These are phyloP conservation scores for Tricholoma furcatifolium DNA, from an alignment of 768 basidiomycete genomes.

Conservation along the genomic window DNA sequence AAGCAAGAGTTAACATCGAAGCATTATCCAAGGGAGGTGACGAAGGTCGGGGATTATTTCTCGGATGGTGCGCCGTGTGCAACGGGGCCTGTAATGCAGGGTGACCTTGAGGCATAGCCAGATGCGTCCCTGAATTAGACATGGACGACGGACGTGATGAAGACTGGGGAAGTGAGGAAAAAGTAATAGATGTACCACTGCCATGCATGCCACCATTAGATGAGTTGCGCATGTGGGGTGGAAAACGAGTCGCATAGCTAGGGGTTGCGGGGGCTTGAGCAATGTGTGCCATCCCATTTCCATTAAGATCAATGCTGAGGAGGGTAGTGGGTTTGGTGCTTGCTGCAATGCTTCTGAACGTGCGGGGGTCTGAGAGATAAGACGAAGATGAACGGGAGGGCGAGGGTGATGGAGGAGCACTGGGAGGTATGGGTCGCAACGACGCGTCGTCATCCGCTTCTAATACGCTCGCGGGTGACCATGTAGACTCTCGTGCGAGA, in stretches of 20 bases:
- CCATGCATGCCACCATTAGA: slow-evolving; percentile 42
- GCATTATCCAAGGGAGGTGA: slow-evolving; percentile 92
- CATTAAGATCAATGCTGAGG: slow-evolving; percentile 81
- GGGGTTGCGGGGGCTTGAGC: slow-evolving; percentile 75
- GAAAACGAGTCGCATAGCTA: slow-evolving; percentile 50
- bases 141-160: slow-evolving; percentile 44
- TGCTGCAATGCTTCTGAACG: slow-evolving; percentile 79
- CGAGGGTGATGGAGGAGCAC: slow-evolving; percentile 82
- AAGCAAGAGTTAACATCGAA: slow-evolving; percentile 88
- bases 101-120: slow-evolving; percentile 22
- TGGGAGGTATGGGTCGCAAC: slow-evolving; percentile 85
- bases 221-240: slow-evolving; percentile 63
- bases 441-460: slow-evolving; percentile 97
- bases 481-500: slow-evolving; percentile 68
- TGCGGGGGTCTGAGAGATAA: slow-evolving; percentile 77
- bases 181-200: slow-evolving; percentile 64
- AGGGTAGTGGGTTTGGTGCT: slow-evolving; percentile 96
- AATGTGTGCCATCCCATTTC: slow-evolving; percentile 87
- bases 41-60: slow-evolving; percentile 92
- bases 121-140: slow-evolving; percentile 24
- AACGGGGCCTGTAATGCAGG: slow-evolving; percentile 69
- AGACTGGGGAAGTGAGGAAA: slow-evolving; percentile 64
- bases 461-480: slow-evolving; percentile 72
- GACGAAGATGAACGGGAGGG: slow-evolving; percentile 84
- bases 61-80: slow-evolving; percentile 90